A percentile compares a stretch with the other conserved stretches of the same genome.
phyloP scores from a whole-genome alignment of 1,284 basidiomycete genomes.

The Fomitiporia mediterranea region DNA sequence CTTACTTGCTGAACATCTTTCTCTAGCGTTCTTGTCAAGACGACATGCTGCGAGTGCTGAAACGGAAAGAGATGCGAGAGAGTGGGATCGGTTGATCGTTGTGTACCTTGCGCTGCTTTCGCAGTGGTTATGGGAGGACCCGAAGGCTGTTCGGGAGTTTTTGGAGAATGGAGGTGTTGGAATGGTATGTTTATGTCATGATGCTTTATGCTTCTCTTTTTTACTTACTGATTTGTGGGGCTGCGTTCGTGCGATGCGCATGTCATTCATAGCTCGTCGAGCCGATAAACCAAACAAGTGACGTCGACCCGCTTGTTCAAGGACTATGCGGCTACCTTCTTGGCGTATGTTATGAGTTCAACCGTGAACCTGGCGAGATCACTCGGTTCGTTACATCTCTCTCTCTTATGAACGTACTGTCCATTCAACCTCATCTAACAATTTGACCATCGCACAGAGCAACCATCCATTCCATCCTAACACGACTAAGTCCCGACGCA shows the following conservation, averaged over 20 bases:
- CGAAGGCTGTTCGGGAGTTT: conserved; percentile 83
- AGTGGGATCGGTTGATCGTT: conserved; percentile 89
- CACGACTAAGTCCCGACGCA: conserved; percentile 80
- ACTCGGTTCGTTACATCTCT: conserved; percentile 51
- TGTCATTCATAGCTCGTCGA: conserved; percentile 69
- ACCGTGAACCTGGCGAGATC: conserved; percentile 88
- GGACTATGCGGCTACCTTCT: conserved; percentile 90
- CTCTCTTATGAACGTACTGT: conserved; percentile 8
- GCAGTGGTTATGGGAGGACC: conserved; percentile 98
- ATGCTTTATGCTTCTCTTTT: neutral
- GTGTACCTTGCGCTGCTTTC: conserved; percentile 81
- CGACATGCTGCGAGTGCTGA: conserved; percentile 65
- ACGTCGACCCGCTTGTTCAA: conserved; percentile 84
- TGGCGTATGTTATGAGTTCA: conserved; percentile 93
- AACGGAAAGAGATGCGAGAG: conserved; percentile 48
- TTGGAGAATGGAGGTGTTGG: conserved; percentile 87
- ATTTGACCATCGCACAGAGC: conserved; percentile 56
- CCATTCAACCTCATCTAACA: neutral
- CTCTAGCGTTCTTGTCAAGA: conserved; percentile 62
- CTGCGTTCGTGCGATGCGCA: too few species aligned
- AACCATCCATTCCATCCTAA: conserved; percentile 86
- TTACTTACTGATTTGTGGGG: neutral
- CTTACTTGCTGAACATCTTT: conserved; percentile 68
- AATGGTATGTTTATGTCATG: conserved; percentile 54
- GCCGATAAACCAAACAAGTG: conserved; percentile 87